Evolutionary conservation across 768 basidiomycete species (phyloP).

Genomic region (Kwoniella newhampshirensis): DNA sequence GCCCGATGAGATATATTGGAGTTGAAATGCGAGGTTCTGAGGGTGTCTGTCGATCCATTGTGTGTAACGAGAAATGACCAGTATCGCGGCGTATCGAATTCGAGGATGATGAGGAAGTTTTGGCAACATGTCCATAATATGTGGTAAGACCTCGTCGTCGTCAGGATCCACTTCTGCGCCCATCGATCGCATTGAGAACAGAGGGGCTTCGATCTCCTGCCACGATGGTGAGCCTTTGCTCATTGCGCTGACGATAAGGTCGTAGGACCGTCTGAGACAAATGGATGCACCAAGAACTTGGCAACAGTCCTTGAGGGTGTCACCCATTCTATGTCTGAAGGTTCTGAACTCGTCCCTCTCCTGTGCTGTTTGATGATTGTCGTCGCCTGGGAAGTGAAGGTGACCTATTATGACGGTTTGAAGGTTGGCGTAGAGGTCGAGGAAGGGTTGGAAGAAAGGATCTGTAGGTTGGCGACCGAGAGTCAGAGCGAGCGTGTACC

Average conservation of each 20-base stretch:
- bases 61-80: conserved; percentile 93
- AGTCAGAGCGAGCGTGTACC: conserved; percentile 92
- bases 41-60: conserved; percentile 94
- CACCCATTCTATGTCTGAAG: conserved; percentile 97
- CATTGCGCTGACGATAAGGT: conserved; percentile 73
- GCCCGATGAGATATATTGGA: conserved; percentile 88
- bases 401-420: conserved; percentile 84
- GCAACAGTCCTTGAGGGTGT: conserved; percentile 98
- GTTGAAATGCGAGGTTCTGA: conserved; percentile 74
- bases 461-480: conserved; percentile 67
- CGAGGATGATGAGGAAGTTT: conserved; percentile 83
- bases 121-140: conserved; percentile 92
- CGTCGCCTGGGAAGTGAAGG: conserved; percentile 83
- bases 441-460: conserved; percentile 59
- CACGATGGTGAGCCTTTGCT: conserved; percentile 66
- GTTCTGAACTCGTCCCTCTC: conserved; percentile 91
- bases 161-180: conserved; percentile 83
- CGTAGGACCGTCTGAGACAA: conserved; percentile 77
- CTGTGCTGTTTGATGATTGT: conserved; percentile 64
- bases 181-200: conserved; percentile 98
- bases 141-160: conserved; percentile 84
- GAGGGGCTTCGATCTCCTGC: conserved; percentile 96
- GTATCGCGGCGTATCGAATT: conserved; percentile 89
- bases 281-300: conserved; percentile 81
- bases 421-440: conserved; percentile 77